Conservation (phyloP, 371 early-diverging fungal genomes). For the Cladochytrium tenue region DNA sequence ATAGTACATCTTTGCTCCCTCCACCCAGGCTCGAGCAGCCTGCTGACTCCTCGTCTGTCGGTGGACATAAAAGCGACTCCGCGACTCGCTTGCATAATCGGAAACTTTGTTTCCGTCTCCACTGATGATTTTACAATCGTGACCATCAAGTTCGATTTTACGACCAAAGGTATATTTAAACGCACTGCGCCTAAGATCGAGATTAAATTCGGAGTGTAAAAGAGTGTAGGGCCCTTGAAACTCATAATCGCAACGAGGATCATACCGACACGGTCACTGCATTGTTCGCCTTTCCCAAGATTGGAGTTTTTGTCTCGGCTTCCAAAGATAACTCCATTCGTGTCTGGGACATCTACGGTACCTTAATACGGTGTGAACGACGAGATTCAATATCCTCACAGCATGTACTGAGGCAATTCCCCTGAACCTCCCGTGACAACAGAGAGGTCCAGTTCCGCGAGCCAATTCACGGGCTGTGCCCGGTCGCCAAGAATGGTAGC, state of each 20-base stretch:
- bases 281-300: slow-evolving; percentile 27
- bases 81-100: not conserved
- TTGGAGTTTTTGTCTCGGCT: slow-evolving; percentile 37
- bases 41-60: not conserved
- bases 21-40: not conserved
- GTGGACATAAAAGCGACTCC: not conserved
- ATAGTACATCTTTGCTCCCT: not conserved
- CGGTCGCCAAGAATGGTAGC: slow-evolving; percentile 39
- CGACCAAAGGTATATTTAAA: not conserved
- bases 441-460: slow-evolving; percentile 54
- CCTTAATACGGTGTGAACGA: slow-evolving; percentile 37
- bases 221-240: not conserved
- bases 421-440: not conserved
- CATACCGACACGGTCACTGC: slow-evolving; percentile 44
- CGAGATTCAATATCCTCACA: not conserved
- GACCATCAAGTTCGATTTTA: not conserved
- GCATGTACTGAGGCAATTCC: not conserved
- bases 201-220: not conserved
- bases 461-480: slow-evolving; percentile 35
- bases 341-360: slow-evolving; percentile 51
- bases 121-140: not conserved
- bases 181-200: no score
- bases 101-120: not conserved
- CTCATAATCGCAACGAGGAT: slow-evolving; percentile 41
- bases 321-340: slow-evolving; percentile 39